Base-by-base conservation (phyloP, 331 rosid species). In the Malus hybrid region DNA sequence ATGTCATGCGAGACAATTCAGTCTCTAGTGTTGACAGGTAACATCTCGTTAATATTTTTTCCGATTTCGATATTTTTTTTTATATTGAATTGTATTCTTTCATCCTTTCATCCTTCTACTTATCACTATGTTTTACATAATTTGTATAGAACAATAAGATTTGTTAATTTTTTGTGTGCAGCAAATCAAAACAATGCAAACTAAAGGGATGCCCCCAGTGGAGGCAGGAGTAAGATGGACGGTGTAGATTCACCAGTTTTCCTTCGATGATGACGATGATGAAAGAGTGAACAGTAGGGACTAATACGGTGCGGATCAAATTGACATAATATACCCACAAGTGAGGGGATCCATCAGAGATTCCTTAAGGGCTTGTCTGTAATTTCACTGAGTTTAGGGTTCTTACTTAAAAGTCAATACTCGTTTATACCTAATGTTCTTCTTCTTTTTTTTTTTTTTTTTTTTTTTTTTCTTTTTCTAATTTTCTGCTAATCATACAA, bases 131-230 rank as follows among this genome's bases (percentile, higher is more conserved):
- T 22, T 20, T 22, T 58, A 22, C 63, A 58, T 58, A 5, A 58
- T 58, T 58, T 58, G 16, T 58, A n/a, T 24, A 26, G 14, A 60
- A 26, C 7, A 24, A 60, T 60, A 11, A 20, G 32, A 60, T 60
- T 60, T 52, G 32, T 11, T 11, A 13, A 60, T 61, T 3, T 36
- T 70, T 16, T 69, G 6, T 18, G 9, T 57, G 77, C 77, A 78
- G 85, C 77, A 78, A 74, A 20, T 19, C 33, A 78, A 36, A 75
- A 33, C 16, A 7, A 16, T 7, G n/a, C 62, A 70, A n/a, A 20
- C 4, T 2, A 39, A 39, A 39, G 12, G 44, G 71, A 9, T 28
- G 64, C 65, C 32, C 14, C 44, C 10, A 30, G 61, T 14, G 73
- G 80, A 74, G 48, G 12, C 58, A 61, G 79, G n/a, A 63, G 10